phyloP scores from a whole-genome alignment of 2,329 filamentous ascomycete genomes.

The Calonectria pseudoturangicola region DNA sequence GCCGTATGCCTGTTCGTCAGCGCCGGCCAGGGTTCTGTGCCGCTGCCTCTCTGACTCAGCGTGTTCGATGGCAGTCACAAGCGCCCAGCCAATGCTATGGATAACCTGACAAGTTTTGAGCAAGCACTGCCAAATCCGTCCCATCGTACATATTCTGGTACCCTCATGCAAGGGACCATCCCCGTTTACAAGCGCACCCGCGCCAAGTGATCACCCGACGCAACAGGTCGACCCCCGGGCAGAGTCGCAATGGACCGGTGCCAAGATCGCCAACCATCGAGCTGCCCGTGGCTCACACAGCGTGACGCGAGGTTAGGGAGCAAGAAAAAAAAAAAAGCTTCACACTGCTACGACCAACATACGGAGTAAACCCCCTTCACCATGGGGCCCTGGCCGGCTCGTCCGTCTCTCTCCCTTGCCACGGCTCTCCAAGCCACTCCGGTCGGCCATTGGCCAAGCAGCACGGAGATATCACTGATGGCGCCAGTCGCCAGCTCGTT shows the following conservation, averaged over 20 bases:
- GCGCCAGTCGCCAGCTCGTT: conserved; percentile 40
- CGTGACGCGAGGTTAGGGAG: conserved; percentile 31
- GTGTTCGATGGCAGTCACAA: neutral
- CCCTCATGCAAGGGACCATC: conserved; percentile 28
- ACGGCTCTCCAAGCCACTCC: neutral
- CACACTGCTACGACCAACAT: neutral
- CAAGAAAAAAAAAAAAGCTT: neutral
- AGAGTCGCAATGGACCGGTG: conserved; percentile 31
- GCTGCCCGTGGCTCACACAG: conserved; percentile 31
- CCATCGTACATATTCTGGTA: conserved; percentile 12
- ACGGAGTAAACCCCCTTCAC: neutral
- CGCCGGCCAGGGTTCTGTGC: neutral
- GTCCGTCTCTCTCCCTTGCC: conserved; percentile 6
- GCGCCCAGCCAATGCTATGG: neutral
- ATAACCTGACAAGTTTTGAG: conserved; percentile 29
- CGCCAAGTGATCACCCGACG: conserved; percentile 35
- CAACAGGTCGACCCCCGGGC: conserved; percentile 29
- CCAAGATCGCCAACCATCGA: conserved; percentile 27
- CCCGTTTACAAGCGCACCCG: conserved; percentile 30
- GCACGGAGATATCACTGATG: conserved; percentile 22
- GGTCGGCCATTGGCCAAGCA: conserved; percentile 11
- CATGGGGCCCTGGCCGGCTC: conserved; percentile 15
- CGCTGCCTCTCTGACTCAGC: conserved; percentile 18
- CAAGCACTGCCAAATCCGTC: conserved; percentile 25
- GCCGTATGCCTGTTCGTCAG: conserved; percentile 29